Evolutionary conservation across 768 basidiomycete species (phyloP).

Genomic region (Leccinellum rugosiceps): DNA sequence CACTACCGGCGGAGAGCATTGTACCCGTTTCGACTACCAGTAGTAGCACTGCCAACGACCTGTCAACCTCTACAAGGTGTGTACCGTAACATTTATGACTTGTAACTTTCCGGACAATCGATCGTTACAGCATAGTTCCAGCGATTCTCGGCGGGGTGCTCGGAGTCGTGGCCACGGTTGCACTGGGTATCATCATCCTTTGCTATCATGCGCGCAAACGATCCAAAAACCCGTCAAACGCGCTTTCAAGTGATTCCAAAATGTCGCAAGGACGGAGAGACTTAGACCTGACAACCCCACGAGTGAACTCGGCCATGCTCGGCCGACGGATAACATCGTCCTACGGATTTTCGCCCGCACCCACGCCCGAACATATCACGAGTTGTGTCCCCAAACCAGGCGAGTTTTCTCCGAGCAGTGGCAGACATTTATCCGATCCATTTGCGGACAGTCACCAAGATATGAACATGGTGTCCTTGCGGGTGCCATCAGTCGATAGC

Average conservation of each 20-base stretch:
- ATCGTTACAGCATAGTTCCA: slow-evolving; percentile 4
- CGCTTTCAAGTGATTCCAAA: background rate
- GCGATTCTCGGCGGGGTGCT: slow-evolving; percentile 13
- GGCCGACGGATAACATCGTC: background rate
- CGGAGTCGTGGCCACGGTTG: slow-evolving; percentile 3
- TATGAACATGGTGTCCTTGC: slow-evolving; percentile 4
- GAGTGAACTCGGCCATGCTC: background rate
- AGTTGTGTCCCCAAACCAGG: background rate
- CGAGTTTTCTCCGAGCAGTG: slow-evolving; percentile 10
- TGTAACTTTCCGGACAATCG: background rate
- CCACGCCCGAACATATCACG: background rate
- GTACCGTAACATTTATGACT: background rate
- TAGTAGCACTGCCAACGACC: background rate
- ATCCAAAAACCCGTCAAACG: background rate
- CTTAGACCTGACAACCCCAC: background rate
- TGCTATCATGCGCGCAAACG: slow-evolving; percentile 1
- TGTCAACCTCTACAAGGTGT: slow-evolving; percentile 8
- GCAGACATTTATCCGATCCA: slow-evolving; percentile 11
- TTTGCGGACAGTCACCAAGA: slow-evolving; percentile 12
- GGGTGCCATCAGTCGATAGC: background rate
- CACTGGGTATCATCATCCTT: slow-evolving; percentile 6
- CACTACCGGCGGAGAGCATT: background rate
- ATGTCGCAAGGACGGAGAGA: background rate
- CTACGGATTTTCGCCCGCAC: background rate
- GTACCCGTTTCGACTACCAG: slow-evolving; percentile 4